Percentiles rank a stretch among this genome's conserved stretches.
Evolutionary conservation across 257 asterid species (phyloP).

Genomic region (Plectranthus barbatus): DNA sequence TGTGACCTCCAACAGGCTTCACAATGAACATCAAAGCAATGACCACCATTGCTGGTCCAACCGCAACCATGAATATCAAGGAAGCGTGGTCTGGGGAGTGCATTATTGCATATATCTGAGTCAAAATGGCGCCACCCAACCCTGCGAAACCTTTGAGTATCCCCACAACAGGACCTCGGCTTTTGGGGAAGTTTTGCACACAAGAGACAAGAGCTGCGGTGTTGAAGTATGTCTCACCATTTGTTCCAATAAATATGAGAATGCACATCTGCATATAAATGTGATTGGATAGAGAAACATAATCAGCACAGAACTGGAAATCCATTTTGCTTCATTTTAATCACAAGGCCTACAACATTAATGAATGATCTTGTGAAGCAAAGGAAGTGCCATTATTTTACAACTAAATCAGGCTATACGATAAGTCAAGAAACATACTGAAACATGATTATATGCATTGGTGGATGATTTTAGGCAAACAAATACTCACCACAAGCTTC

Average conservation of each 20-base stretch:
- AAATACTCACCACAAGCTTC: too few relatives aligned
- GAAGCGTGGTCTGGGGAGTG: slow-evolving; percentile 40
- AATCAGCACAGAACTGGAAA: not conserved
- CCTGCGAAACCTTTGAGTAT: slow-evolving; percentile 60
- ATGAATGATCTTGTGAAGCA: not conserved
- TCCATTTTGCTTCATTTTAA: not conserved
- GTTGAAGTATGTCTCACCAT: slow-evolving; percentile 57
- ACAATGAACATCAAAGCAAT: slow-evolving; percentile 38
- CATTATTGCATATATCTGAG: slow-evolving; percentile 35
- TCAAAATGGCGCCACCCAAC: slow-evolving; percentile 46
- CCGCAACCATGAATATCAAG: slow-evolving; percentile 44
- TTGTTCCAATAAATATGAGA: slow-evolving; percentile 43
- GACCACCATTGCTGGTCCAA: slow-evolving; percentile 49
- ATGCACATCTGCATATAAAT: slow-evolving; percentile 30
- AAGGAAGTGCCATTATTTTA: too few relatives aligned
- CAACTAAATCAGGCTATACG: too few relatives aligned
- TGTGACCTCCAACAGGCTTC: slow-evolving; percentile 49
- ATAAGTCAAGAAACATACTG: too few relatives aligned
- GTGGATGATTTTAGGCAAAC: too few relatives aligned
- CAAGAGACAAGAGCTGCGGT: slow-evolving; percentile 43
- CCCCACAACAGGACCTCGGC: slow-evolving; percentile 57
- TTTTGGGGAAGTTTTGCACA: slow-evolving; percentile 52
- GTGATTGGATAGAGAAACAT: not conserved
- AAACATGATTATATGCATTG: too few relatives aligned
- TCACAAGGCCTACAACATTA: not conserved